Evolutionary conservation across 2,329 filamentous ascomycete genomes (phyloP).

Genomic region (Aspergillus sp.): DNA sequence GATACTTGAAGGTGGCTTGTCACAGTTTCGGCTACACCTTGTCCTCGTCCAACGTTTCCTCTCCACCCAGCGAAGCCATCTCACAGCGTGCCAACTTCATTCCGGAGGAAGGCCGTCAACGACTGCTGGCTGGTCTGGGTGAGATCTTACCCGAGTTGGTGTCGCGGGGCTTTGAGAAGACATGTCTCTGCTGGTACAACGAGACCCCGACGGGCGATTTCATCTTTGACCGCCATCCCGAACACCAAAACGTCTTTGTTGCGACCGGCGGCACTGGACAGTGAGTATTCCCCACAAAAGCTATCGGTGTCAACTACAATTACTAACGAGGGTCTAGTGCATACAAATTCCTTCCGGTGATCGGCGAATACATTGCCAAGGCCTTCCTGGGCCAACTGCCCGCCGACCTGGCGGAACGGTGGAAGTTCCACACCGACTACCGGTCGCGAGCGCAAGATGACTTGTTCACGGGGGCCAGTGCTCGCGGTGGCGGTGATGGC

Average conservation of each 20-base stretch:
- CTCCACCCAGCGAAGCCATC: slow-evolving; percentile 22
- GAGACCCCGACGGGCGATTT: slow-evolving; percentile 70
- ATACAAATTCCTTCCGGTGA: slow-evolving; percentile 64
- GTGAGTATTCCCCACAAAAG: slow-evolving; percentile 18
- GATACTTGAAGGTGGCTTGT: slow-evolving; percentile 62
- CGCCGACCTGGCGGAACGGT: slow-evolving; percentile 63
- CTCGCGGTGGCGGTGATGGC: slow-evolving; percentile 34
- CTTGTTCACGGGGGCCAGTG: slow-evolving; percentile 29
- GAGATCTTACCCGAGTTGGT: slow-evolving; percentile 61
- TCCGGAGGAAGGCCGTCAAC: slow-evolving; percentile 56
- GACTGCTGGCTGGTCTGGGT: slow-evolving; percentile 59
- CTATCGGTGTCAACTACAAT: no score
- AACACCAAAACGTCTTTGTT: slow-evolving; percentile 43
- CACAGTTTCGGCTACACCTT: slow-evolving; percentile 65
- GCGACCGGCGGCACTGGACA: slow-evolving; percentile 34
- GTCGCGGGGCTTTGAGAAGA: slow-evolving; percentile 59
- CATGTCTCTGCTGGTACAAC: slow-evolving; percentile 69
- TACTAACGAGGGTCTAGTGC: slow-evolving; percentile 38
- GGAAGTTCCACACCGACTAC: slow-evolving; percentile 40
- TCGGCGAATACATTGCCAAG: slow-evolving; percentile 64
- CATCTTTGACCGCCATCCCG: slow-evolving; percentile 67
- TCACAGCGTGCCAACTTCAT: slow-evolving; percentile 33
- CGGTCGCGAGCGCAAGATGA: slow-evolving; percentile 18
- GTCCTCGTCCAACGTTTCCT: slow-evolving; percentile 20
- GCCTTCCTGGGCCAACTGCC: slow-evolving; percentile 49